These are phyloP conservation scores for Colletotrichum sp. DNA, from an alignment of 2,329 filamentous ascomycete genomes.

Conservation along the genomic window DNA sequence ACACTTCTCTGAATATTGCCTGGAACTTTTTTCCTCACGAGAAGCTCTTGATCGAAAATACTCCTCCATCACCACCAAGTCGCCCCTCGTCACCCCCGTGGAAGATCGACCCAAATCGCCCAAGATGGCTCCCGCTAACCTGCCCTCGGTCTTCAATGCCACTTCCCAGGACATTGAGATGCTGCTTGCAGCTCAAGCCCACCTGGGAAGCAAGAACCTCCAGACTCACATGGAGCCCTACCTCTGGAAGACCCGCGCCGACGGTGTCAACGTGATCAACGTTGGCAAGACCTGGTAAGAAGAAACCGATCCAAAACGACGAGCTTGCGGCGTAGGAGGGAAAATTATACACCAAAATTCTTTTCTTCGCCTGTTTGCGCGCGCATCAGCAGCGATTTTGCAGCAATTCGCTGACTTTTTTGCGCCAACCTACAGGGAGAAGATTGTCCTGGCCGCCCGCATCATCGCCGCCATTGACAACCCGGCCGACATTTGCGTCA, in stretches of 20 bases:
- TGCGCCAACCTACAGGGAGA: constrained; percentile 73
- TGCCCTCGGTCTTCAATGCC: constrained; percentile 94
- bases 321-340: not conserved
- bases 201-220: constrained; percentile 98
- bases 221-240: constrained; percentile 99
- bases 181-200: constrained; percentile 95
- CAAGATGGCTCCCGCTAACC: constrained; percentile 95
- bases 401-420: not conserved
- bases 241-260: constrained; percentile 99
- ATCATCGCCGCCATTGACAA: constrained; percentile 99
- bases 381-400: not conserved
- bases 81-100: constrained; percentile 17
- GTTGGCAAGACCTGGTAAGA: constrained; percentile 99
- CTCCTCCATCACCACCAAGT: constrained; percentile 27
- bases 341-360: not conserved
- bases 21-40: constrained; percentile 3
- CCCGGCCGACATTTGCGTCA: constrained; percentile 98
- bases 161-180: constrained; percentile 99
- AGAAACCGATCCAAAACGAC: not conserved
- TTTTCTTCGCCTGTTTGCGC: not conserved
- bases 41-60: constrained; percentile 6
- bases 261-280: constrained; percentile 99
- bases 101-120: constrained; percentile 21
- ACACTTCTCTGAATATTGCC: not conserved
- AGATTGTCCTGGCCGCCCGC: constrained; percentile 97